Percentiles rank a stretch among this genome's conserved stretches.
Evolutionary conservation across 306 rosid species (phyloP).

Genomic region (Vigna unguiculata): DNA sequence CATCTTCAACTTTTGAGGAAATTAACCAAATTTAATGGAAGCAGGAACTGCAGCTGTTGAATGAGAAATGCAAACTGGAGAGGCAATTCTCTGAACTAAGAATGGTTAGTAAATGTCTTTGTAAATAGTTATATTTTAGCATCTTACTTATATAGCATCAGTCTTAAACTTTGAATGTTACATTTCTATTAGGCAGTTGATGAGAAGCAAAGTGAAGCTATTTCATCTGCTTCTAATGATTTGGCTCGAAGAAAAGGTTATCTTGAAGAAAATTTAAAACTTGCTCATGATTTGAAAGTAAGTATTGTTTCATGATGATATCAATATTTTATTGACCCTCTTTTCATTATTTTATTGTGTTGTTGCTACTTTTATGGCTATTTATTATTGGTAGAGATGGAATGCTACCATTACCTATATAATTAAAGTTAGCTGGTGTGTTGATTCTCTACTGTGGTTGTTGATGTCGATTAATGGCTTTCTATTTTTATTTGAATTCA

Average conservation of each 20-base stretch:
- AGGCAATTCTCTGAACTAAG: slow-evolving; percentile 86
- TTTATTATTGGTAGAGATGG: slow-evolving; percentile 16
- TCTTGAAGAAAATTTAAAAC: slow-evolving; percentile 86
- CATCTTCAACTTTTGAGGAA: slow-evolving; percentile 25
- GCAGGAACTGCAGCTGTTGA: slow-evolving; percentile 82
- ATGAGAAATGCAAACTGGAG: slow-evolving; percentile 87
- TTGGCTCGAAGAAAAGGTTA: slow-evolving; percentile 81
- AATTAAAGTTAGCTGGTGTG: slow-evolving; percentile 8
- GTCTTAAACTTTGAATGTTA: slow-evolving; percentile 29
- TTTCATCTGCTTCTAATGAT: slow-evolving; percentile 79
- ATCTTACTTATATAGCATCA: slow-evolving; percentile 27
- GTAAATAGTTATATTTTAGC: slow-evolving; percentile 34
- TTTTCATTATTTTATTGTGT: slow-evolving; percentile 28
- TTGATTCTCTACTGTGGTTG: not conserved
- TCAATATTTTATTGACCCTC: slow-evolving; percentile 22
- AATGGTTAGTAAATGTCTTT: slow-evolving; percentile 68
- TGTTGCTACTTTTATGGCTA: slow-evolving; percentile 6
- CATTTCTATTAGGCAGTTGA: slow-evolving; percentile 71
- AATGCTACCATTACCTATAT: not conserved
- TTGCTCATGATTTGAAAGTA: slow-evolving; percentile 88
- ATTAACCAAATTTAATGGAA: slow-evolving; percentile 44
- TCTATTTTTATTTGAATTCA: not conserved
- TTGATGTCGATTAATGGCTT: slow-evolving; percentile 5
- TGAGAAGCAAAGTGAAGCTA: slow-evolving; percentile 86
- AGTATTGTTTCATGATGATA: slow-evolving; percentile 29